Base-by-base conservation (phyloP, 352 stramenopile species). In the Phytophthora colocasiae region DNA sequence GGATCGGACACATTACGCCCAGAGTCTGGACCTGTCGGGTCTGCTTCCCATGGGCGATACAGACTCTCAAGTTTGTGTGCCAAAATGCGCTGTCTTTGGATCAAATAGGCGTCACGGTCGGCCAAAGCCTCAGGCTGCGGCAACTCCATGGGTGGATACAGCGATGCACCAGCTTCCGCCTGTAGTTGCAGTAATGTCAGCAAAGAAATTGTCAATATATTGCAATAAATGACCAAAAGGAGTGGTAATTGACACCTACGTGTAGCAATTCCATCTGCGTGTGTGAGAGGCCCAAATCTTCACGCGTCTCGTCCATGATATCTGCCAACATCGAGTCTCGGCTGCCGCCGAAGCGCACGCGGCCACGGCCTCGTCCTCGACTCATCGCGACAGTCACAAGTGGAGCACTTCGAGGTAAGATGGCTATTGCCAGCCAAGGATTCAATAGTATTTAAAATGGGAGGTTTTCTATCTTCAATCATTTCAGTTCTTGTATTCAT, bases 281-380 rank as follows among this genome's bases (percentile, higher is more conserved):
- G 52, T 91, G 72, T 19, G 80, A 88, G 38, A 91, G 79, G 0
- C 83, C 83, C 15, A 91, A 65, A 43, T 91, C 83, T 58, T 91
- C 83, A 40, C 83, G 83, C 43, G 80, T 91, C 63, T 91, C 80
- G 47, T 91, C 83, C 53, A 91, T 80, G 36, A 91, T 73, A 45
- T 91, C 80, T 1, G 77, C 69, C n/a, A 90, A 71, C 77, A 76
- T 75, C 34, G 83, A 84, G 62, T 91, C 80, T 55, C 78, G 74
- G 59, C 83, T 91, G n/a, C 83, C 80, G 57, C 83, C 83, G 57
- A 91, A 91, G 69, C 83, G 83, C 59, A 90, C 79, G 60, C 83
- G 83, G 10, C 80, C 78, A 19, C 80, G 83, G 24, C 83, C 83
- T 6, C 83, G 72, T 81, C 83, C 83, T 72, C 83, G 70, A 49